Percentiles rank a stretch among this genome's conserved stretches.
phyloP scores from a whole-genome alignment of 2,329 filamentous ascomycete species.

The Tolypocladium nubicola region DNA sequence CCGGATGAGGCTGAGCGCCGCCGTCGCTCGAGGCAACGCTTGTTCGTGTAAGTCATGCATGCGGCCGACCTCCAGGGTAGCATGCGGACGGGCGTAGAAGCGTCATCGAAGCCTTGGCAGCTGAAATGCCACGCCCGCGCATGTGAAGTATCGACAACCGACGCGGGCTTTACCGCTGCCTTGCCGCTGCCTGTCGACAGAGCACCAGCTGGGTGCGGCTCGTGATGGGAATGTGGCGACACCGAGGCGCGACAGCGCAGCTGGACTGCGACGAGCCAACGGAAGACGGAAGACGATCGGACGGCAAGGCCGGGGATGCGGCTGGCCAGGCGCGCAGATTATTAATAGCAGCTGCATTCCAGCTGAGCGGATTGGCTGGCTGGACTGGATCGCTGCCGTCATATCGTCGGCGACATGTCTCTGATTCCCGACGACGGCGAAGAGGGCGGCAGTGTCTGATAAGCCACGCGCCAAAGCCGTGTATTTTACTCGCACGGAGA shows the following conservation, averaged over 20 bases:
- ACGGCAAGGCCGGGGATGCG: background rate
- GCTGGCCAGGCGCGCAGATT: background rate
- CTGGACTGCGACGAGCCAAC: background rate
- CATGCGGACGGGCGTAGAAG: background rate
- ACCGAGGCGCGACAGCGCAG: background rate
- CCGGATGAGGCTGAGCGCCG: background rate
- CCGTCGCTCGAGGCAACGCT: background rate
- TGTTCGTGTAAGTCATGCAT: background rate
- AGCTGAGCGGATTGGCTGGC: background rate
- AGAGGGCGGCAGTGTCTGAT: background rate
- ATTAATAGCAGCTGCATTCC: background rate
- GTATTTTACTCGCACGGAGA: background rate
- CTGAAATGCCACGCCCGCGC: background rate
- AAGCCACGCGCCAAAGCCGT: background rate
- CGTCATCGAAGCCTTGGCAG: slow-evolving; percentile 1
- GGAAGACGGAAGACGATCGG: background rate
- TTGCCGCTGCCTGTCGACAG: background rate
- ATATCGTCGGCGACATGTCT: background rate
- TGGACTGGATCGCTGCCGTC: background rate
- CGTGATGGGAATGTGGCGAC: background rate
- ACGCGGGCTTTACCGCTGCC: background rate
- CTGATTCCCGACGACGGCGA: background rate
- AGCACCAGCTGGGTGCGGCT: background rate
- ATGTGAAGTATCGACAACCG: background rate
- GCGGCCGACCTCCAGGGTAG: background rate